Conservation (phyloP, 106 monocot species). For the Allium cepa region DNA sequence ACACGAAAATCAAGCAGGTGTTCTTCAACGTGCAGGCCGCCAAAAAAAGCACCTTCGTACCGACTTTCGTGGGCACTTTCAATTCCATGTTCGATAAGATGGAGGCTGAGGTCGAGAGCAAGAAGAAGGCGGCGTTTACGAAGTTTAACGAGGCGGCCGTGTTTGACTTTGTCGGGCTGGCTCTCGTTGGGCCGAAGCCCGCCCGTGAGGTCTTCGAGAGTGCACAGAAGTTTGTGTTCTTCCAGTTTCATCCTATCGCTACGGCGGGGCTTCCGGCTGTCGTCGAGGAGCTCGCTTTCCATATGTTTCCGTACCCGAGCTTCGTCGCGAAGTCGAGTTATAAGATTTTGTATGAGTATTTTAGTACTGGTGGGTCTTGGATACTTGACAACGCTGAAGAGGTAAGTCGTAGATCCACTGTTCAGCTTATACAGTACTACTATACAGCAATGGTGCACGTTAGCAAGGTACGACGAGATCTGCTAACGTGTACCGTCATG, state of each 20-base stretch:
- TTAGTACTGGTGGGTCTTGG: slow-evolving; percentile 15
- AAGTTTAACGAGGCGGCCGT: slow-evolving; percentile 22
- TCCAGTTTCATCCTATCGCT: slow-evolving; percentile 29
- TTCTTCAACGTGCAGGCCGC: slow-evolving; percentile 26
- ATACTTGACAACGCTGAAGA: slow-evolving; percentile 19
- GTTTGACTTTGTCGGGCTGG: slow-evolving; percentile 36
- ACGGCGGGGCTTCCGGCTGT: slow-evolving; percentile 22
- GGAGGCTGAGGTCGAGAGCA: slow-evolving; percentile 19
- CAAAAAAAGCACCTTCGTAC: slow-evolving; percentile 23
- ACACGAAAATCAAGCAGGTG: slow-evolving; percentile 34
- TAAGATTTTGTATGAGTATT: slow-evolving; percentile 36
- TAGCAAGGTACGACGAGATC: too few relatives aligned
- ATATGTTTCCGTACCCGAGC: slow-evolving; percentile 36
- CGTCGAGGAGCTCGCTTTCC: slow-evolving; percentile 43
- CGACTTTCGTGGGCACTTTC: slow-evolving; percentile 26
- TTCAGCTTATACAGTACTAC: too few relatives aligned
- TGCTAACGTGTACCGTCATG: too few relatives aligned
- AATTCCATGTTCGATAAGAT: slow-evolving; percentile 21
- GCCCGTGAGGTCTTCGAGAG: slow-evolving; percentile 2
- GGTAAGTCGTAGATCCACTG: not conserved
- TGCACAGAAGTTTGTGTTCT: slow-evolving; percentile 25
- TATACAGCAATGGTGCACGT: too few relatives aligned
- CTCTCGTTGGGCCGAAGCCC: slow-evolving; percentile 21
- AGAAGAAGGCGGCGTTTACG: slow-evolving; percentile 29
- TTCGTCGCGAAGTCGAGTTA: slow-evolving; percentile 20